phyloP scores from a whole-genome alignment of 768 basidiomycete genomes.

The Coprinopsis strossmayeri region DNA sequence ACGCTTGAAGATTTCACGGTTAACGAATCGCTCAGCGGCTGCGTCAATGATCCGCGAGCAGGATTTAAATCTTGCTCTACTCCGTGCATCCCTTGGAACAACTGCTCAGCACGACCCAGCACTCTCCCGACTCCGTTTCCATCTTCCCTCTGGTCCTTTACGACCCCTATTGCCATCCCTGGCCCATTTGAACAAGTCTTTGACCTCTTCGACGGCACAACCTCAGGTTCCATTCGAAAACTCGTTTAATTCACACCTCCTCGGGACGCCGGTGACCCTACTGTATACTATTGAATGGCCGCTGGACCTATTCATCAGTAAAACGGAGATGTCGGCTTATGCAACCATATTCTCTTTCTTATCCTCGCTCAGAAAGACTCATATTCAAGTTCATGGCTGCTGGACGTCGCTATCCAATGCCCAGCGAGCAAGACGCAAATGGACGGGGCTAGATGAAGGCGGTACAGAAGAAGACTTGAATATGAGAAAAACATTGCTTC shows the following conservation, averaged over 20 bases:
- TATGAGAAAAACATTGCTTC: conserved; percentile 54
- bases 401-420: conserved; percentile 85
- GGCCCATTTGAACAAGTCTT: conserved; percentile 26
- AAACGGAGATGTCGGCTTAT: conserved; percentile 68
- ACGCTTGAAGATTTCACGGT: conserved; percentile 70
- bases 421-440: conserved; percentile 75
- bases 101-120: conserved; percentile 82
- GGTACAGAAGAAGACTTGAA: conserved; percentile 69
- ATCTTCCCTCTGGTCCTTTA: conserved; percentile 74
- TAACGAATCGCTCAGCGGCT: conserved; percentile 59
- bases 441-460: conserved; percentile 85
- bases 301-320: conserved; percentile 80
- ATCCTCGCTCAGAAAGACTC: conserved; percentile 78
- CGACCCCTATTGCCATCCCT: conserved; percentile 79
- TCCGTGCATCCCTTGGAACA: conserved; percentile 85
- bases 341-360: conserved; percentile 76
- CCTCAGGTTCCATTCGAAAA: conserved; percentile 20
- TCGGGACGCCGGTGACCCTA: conserved; percentile 72
- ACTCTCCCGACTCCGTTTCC: conserved; percentile 66
- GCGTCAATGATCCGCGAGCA: conserved; percentile 84
- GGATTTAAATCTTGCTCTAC: conserved; percentile 79
- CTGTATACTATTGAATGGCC: conserved; percentile 79
- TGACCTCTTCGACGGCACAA: conserved; percentile 17
- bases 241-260: conserved; percentile 65
- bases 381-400: conserved; percentile 69